phyloP scores from a whole-genome alignment of 1,284 basidiomycete species.

The Veloboletus limbatus region DNA sequence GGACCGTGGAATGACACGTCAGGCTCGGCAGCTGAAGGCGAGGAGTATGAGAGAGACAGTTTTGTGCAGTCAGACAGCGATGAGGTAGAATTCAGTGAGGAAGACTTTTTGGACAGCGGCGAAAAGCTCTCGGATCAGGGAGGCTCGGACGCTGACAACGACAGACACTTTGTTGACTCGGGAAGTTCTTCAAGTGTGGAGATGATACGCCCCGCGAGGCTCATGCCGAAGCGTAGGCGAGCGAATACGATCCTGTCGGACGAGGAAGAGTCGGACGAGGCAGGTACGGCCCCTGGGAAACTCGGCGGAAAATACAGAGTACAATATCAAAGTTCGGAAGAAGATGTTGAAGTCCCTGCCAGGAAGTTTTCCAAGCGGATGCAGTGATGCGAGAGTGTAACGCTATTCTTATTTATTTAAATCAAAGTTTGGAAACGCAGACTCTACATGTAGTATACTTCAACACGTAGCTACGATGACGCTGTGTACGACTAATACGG shows the following conservation, averaged over 20 bases:
- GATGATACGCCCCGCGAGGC: not conserved
- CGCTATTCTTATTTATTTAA: not conserved
- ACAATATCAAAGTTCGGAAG: not conserved
- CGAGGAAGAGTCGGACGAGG: not conserved
- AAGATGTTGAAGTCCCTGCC: not conserved
- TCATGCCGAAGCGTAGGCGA: not conserved
- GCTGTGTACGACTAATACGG: too few relatives aligned
- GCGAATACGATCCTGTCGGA: conserved; percentile 6
- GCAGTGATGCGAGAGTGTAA: not conserved
- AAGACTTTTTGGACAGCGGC: not conserved
- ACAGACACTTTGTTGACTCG: not conserved
- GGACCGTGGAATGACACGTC: conserved; percentile 14
- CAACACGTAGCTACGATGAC: too few relatives aligned
- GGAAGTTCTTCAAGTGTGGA: not conserved
- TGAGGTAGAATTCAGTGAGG: not conserved
- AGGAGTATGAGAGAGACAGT: conserved; percentile 3
- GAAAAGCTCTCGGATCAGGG: not conserved
- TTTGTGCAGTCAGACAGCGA: conserved; percentile 17
- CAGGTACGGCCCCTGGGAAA: not conserved
- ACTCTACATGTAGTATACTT: too few relatives aligned
- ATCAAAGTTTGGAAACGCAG: not conserved
- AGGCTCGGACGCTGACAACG: not conserved
- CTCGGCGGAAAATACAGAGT: conserved; percentile 14
- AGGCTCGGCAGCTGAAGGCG: conserved; percentile 16
- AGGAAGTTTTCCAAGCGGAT: not conserved